Evolutionary conservation across 2,329 filamentous ascomycete species (phyloP), one percentile per base, ranked within the genome.

Genomic region (Talaromyces sp.): DNA sequence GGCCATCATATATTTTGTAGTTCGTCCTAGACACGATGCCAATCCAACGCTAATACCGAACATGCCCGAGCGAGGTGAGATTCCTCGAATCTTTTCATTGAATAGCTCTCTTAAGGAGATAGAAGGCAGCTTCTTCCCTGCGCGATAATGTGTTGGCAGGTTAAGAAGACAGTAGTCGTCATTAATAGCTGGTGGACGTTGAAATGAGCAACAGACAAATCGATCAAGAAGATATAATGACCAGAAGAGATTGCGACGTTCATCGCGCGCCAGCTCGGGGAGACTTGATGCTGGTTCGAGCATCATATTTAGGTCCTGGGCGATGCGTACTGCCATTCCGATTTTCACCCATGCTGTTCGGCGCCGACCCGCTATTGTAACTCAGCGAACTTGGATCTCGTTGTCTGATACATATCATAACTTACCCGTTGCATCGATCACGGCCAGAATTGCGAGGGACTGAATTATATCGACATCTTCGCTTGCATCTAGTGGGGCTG

Each of bases 191-290:
- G 69, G 63, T 1, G 72, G 70, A 16, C 72, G 62, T 32, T 65
- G 62, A 6, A 68, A 65, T 2, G 67, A 71, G 51, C 72, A 74
- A 13, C 70, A 73, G 5, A 72, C 64, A 4, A 75, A 60, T 30
- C 65, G 66, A 49, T 75, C 72, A 1, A 74, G 58, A 6, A 75
- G 61, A 48, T 74, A 75, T 17, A 75, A 61, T 3, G 72, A 75
- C 72, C 72, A 75, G 42, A 74, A 75, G 0, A 69, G 64, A 10
- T 67, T 56, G 4, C 72, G 57, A n/a, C 69, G 61, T 50, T 75
- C 72, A 48, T 73, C 71, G 43, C 63, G 57, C 20, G 71, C 64
- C 4, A 54, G 45, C 13, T 44, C 47, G 3, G 58, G 29, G 5
- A 70, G 57, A 27, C 40, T n/a, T 0, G 32, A 7, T 0, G 57